Evolutionary conservation across 2,329 filamentous ascomycete species (phyloP).

Genomic region (Penicillium sp.): DNA sequence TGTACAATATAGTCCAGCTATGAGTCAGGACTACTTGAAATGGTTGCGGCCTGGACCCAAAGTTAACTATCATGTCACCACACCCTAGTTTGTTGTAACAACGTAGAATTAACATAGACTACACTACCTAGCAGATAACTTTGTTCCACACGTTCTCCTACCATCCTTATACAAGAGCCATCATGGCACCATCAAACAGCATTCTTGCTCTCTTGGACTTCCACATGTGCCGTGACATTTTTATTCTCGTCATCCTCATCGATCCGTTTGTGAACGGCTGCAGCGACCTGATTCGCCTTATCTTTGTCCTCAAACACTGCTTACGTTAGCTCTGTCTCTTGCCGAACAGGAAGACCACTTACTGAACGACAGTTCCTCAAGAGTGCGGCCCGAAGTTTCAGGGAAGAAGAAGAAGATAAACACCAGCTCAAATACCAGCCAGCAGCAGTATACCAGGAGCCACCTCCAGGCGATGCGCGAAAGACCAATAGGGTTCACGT

Average conservation of each 20-base stretch:
- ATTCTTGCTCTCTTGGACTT: conserved; percentile 5
- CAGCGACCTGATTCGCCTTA: conserved; percentile 34
- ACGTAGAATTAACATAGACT: background rate
- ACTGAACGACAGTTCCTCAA: conserved; percentile 50
- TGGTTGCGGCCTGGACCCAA: too few species aligned
- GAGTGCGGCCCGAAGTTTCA: conserved; percentile 42
- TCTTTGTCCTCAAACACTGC: conserved; percentile 41
- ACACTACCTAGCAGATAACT: background rate
- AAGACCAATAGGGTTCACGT: conserved; percentile 49
- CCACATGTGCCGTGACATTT: conserved; percentile 3
- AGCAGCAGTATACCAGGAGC: conserved; percentile 45
- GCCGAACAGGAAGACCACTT: conserved; percentile 19
- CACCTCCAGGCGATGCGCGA: conserved; percentile 46
- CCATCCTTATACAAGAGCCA: background rate
- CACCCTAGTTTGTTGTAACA: too few species aligned
- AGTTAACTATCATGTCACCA: too few species aligned
- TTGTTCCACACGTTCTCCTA: background rate
- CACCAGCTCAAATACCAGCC: conserved; percentile 42
- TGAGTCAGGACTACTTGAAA: too few species aligned
- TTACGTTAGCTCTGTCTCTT: conserved; percentile 12
- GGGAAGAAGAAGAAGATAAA: conserved; percentile 49
- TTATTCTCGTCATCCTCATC: conserved; percentile 22
- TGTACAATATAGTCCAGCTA: too few species aligned
- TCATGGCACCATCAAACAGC: conserved; percentile 3
- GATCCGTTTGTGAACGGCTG: conserved; percentile 39